Conservation (phyloP, 306 rosid genomes). For the Fragaria nilgerrensis region DNA sequence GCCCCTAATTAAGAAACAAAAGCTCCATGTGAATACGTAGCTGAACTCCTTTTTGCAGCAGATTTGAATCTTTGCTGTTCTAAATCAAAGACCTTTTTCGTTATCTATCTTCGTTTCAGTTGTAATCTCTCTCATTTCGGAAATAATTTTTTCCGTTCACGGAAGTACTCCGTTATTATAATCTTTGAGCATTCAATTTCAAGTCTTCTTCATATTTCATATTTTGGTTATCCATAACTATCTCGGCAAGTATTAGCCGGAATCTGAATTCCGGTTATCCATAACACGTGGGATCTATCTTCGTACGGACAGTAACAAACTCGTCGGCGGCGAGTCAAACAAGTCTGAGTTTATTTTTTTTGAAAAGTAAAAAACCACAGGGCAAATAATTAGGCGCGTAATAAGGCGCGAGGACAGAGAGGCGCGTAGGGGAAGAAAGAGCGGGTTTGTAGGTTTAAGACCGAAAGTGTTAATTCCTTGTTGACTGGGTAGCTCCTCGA, state of each 20-base stretch:
- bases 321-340: neutral
- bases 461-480: slow-evolving; percentile 20
- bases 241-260: neutral
- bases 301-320: neutral
- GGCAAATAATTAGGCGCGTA: neutral
- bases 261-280: neutral
- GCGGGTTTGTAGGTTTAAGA: slow-evolving; percentile 15
- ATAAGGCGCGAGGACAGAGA: neutral
- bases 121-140: slow-evolving; percentile 17
- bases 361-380: neutral
- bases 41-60: slow-evolving; percentile 35
- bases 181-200: neutral
- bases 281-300: neutral
- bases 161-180: neutral
- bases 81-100: slow-evolving; percentile 18
- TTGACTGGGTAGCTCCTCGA: slow-evolving; percentile 27
- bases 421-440: slow-evolving; percentile 17
- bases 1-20: neutral
- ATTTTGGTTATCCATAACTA: neutral
- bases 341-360: neutral
- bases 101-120: neutral
- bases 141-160: slow-evolving; percentile 1
- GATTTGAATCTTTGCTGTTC: slow-evolving; percentile 24
- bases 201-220: neutral
- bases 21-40: slow-evolving; percentile 30